Evolutionary conservation across 2,329 filamentous ascomycete species (phyloP).

Genomic region (Fusarium sp.): DNA sequence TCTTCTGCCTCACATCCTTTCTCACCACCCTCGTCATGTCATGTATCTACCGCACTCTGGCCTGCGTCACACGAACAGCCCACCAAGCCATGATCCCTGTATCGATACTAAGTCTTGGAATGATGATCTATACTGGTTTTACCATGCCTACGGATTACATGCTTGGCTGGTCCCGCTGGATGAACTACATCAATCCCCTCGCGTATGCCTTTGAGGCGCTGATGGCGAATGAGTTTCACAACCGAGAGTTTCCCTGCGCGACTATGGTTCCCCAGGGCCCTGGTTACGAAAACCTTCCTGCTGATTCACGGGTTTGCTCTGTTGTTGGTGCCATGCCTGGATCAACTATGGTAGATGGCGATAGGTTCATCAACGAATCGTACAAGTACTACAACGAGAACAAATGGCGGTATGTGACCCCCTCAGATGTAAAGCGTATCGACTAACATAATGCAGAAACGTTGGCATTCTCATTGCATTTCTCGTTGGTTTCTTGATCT

Average conservation of each 20-base stretch:
- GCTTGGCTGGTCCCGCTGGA: constrained; percentile 63
- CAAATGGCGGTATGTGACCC: constrained; percentile 59
- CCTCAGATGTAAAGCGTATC: fast-evolving
- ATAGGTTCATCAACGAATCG: constrained; percentile 67
- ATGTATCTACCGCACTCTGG: constrained; percentile 48
- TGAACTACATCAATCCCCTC: constrained; percentile 73
- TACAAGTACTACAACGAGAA: constrained; percentile 70
- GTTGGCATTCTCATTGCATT: constrained; percentile 76
- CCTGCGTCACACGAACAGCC: constrained; percentile 46
- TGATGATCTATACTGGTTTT: constrained; percentile 63
- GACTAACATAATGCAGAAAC: constrained; percentile 59
- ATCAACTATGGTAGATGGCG: constrained; percentile 67
- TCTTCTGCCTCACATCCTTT: constrained; percentile 62
- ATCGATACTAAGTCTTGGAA: constrained; percentile 62
- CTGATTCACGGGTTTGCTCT: constrained; percentile 64
- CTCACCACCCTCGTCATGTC: constrained; percentile 49
- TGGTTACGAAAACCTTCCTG: constrained; percentile 53
- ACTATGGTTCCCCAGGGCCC: constrained; percentile 57
- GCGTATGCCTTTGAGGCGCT: constrained; percentile 61
- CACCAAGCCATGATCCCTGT: constrained; percentile 63
- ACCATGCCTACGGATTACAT: constrained; percentile 47
- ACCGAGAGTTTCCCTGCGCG: constrained; percentile 68
- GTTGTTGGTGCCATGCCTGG: constrained; percentile 68
- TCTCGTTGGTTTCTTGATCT: constrained; percentile 70
- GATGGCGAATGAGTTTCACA: constrained; percentile 55